A percentile compares a stretch with the other conserved stretches of the same genome.
phyloP scores from a whole-genome alignment of 768 basidiomycete species.

The Collybiopsis confluens region DNA sequence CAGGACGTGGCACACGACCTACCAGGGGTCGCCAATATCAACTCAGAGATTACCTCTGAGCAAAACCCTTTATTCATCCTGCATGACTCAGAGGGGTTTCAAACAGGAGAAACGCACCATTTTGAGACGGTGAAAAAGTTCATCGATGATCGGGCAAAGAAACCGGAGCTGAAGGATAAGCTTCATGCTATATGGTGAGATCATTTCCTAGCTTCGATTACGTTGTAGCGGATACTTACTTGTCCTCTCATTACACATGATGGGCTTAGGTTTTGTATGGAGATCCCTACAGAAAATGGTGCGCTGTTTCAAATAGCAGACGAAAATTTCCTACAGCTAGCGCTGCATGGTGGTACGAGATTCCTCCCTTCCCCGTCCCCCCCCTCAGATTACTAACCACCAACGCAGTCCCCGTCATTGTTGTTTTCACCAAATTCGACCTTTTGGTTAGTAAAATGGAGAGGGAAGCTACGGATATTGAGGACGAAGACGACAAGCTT shows the following conservation, averaged over 20 bases:
- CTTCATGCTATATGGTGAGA: constrained; percentile 25
- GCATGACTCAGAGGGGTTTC: constrained; percentile 28
- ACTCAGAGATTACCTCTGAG: constrained; percentile 15
- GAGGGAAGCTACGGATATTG: constrained; percentile 2
- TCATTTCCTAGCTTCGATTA: too few species aligned
- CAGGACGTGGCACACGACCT: constrained; percentile 18
- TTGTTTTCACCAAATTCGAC: constrained; percentile 31
- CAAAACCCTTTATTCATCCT: constrained; percentile 22
- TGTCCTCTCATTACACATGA: neutral
- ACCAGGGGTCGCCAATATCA: constrained; percentile 21
- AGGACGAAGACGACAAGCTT: constrained; percentile 3
- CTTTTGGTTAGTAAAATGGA: constrained; percentile 13
- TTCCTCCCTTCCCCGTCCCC: too few species aligned
- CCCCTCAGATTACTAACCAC: too few species aligned
- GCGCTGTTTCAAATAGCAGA: constrained; percentile 22
- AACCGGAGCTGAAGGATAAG: constrained; percentile 10
- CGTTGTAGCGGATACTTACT: too few species aligned
- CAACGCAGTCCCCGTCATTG: constrained; percentile 24
- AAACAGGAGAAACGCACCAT: constrained; percentile 19
- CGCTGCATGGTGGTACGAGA: constrained; percentile 14
- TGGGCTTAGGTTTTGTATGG: constrained; percentile 23
- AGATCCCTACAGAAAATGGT: constrained; percentile 20
- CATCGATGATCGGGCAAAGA: constrained; percentile 14
- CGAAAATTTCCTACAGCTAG: constrained; percentile 20
- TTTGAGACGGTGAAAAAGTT: constrained; percentile 20